A percentile compares a stretch with the other conserved stretches of the same genome.
Evolutionary conservation across 257 asterid genomes (phyloP).

Genomic region (Jacaranda mimosifolia): DNA sequence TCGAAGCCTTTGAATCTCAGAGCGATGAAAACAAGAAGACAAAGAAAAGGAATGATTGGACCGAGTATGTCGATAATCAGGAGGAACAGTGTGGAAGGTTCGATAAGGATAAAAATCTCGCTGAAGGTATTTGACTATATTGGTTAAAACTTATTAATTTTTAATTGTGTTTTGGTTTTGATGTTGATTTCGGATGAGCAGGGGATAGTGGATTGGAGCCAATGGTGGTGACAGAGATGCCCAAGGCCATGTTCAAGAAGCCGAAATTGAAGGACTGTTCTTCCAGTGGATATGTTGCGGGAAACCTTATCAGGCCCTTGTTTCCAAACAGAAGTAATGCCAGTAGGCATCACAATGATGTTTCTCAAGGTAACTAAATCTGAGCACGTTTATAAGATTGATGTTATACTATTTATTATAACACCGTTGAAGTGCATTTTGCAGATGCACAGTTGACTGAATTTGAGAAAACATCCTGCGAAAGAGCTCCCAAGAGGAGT

Average conservation of each 20-base stretch:
- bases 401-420: too few relatives aligned
- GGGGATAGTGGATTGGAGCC: slow-evolving; percentile 59
- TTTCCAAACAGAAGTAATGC: slow-evolving; percentile 43
- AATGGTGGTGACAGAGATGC: slow-evolving; percentile 69
- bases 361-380: slow-evolving; percentile 47
- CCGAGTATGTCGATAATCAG: slow-evolving; percentile 67
- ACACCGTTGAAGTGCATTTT: neutral
- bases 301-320: slow-evolving; percentile 45
- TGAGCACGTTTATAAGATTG: neutral
- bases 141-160: neutral
- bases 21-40: slow-evolving; percentile 21
- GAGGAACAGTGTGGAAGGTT: slow-evolving; percentile 30
- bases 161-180: neutral
- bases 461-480: slow-evolving; percentile 18
- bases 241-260: slow-evolving; percentile 61
- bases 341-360: slow-evolving; percentile 36
- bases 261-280: slow-evolving; percentile 55
- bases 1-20: slow-evolving; percentile 25
- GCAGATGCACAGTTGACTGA: slow-evolving; percentile 20
- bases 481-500: slow-evolving; percentile 27
- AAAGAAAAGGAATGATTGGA: slow-evolving; percentile 76
- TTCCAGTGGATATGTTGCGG: slow-evolving; percentile 20
- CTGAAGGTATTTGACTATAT: slow-evolving; percentile 47
- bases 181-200: slow-evolving; percentile 42
- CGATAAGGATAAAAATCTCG: slow-evolving; percentile 27